Evolutionary conservation across 345 rosid species (phyloP), one percentile per base, ranked within the genome.

Genomic region (Noccaea bulbosa): DNA sequence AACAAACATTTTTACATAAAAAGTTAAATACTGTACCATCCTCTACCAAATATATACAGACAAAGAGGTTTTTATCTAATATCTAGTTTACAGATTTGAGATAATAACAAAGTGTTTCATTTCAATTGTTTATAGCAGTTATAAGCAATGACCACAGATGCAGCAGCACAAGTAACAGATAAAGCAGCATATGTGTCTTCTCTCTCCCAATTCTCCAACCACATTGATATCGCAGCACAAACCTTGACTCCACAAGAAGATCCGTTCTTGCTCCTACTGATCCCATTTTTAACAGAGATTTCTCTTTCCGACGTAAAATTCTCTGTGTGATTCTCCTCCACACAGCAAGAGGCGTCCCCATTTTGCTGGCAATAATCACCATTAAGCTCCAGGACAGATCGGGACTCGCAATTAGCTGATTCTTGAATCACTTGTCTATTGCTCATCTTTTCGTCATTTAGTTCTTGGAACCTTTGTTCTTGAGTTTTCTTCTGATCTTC

Each of bases 141-240:
- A 61, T 82, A 90, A 34, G 98, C 97, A 73, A 89, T 73, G 11
- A 65, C 91, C 68, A 91, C 89, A 2, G 97, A 93, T 39, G 79
- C 93, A 32, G 80, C 98, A 32, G 96, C 96, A 75, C 85, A 87
- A 16, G 60, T 81, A 75, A 87, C 96, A 12, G 97, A 86, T 1
- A 91, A 80, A 75, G 86, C 92, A 16, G 96, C 98, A 57, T 86
- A 85, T 27, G 97, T 86, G 73, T 90, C 98, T 47, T 87, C 97
- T 16, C 72, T 86, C 76, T 93, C 98, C 97, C 96, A 93, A 59
- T 71, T 87, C 80, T 93, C 97, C 10, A 76, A 74, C 90, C 91
- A 87, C 38, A 84, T 82, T 20, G 90, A 91, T 87, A 79, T 80
- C 4, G 32, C 59, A 22, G 82, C 70, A 75, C 74, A 79, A 71